Percentiles rank a stretch among this genome's conserved stretches.
Evolutionary conservation across 257 asterid genomes (phyloP).

Genomic region (Przewalskia tangutica): DNA sequence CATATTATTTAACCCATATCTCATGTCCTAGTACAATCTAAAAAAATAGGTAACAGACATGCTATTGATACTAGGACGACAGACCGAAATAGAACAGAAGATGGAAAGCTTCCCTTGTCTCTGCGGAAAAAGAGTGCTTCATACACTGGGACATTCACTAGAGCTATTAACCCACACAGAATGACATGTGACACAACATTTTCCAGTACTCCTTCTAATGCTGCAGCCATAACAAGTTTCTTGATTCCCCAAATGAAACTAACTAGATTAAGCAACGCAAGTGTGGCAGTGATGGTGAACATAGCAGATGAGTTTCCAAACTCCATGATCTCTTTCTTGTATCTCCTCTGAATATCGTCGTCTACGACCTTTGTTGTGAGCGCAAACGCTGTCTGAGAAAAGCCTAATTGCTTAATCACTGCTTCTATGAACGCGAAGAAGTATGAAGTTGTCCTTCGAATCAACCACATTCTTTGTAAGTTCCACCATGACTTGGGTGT

Average conservation of each 20-base stretch:
- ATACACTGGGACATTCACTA: conserved; percentile 27
- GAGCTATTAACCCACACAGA: conserved; percentile 15
- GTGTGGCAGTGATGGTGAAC: conserved; percentile 35
- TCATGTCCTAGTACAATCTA: not conserved
- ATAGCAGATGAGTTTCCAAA: conserved; percentile 48
- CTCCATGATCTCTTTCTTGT: conserved; percentile 38
- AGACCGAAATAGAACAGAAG: conserved; percentile 20
- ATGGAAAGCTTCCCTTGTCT: conserved; percentile 27
- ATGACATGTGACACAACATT: conserved; percentile 16
- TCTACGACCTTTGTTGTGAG: conserved; percentile 55
- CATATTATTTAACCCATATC: not conserved
- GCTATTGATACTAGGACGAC: conserved; percentile 18
- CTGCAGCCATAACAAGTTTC: conserved; percentile 6
- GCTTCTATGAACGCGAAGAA: conserved; percentile 47
- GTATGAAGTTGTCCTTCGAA: conserved; percentile 42
- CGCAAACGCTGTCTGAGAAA: conserved; percentile 34
- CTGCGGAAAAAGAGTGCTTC: conserved; percentile 26
- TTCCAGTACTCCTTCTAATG: not conserved
- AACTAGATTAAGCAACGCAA: conserved; percentile 46
- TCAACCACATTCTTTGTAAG: conserved; percentile 41
- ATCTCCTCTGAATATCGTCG: conserved; percentile 35
- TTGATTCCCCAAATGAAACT: conserved; percentile 32
- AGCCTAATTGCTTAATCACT: conserved; percentile 27
- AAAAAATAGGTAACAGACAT: conserved; percentile 11
- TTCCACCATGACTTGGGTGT: conserved; percentile 60